Percentiles rank a stretch among this genome's conserved stretches.
Conservation (phyloP, 768 basidiomycete species). For the Lactarius akahatsu region DNA sequence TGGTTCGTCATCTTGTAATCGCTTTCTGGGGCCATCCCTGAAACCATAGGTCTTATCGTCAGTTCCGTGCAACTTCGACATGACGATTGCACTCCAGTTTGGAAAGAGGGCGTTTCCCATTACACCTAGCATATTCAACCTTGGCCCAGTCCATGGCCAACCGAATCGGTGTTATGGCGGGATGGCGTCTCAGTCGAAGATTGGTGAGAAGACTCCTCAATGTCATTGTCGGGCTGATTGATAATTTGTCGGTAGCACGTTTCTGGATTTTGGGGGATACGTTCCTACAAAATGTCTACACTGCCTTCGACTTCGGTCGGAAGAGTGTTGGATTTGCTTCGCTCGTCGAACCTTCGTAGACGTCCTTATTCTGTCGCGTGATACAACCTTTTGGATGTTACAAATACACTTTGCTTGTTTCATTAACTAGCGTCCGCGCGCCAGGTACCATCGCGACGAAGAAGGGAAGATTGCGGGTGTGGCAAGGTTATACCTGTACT, state of each 20-base stretch:
- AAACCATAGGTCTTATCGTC: too few species aligned
- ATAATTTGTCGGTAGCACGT: not conserved
- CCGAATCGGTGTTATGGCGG: conserved; percentile 13
- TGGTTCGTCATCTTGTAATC: not conserved
- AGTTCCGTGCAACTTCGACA: conserved; percentile 11
- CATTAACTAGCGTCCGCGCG: not conserved
- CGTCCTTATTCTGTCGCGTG: not conserved
- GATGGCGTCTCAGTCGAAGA: not conserved
- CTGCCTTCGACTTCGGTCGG: conserved; percentile 14
- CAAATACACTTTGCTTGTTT: not conserved
- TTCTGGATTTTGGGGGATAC: conserved; percentile 23
- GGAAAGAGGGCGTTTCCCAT: conserved; percentile 1
- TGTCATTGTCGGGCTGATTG: not conserved
- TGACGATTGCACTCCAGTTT: conserved; percentile 5
- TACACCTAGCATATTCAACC: conserved; percentile 3
- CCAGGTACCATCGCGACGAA: not conserved
- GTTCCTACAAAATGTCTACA: conserved; percentile 19
- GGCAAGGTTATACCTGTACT: not conserved
- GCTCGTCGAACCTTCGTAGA: not conserved
- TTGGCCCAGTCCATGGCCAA: not conserved
- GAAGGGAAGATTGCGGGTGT: too few species aligned
- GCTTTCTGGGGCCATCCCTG: not conserved
- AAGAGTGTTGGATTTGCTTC: conserved; percentile 21
- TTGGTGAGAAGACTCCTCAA: not conserved
- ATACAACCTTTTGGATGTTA: not conserved